A percentile compares a stretch with the other conserved stretches of the same genome.
Evolutionary conservation across 805 yeast genomes (phyloP).

Genomic region (Debaryomyces prosopidis): DNA sequence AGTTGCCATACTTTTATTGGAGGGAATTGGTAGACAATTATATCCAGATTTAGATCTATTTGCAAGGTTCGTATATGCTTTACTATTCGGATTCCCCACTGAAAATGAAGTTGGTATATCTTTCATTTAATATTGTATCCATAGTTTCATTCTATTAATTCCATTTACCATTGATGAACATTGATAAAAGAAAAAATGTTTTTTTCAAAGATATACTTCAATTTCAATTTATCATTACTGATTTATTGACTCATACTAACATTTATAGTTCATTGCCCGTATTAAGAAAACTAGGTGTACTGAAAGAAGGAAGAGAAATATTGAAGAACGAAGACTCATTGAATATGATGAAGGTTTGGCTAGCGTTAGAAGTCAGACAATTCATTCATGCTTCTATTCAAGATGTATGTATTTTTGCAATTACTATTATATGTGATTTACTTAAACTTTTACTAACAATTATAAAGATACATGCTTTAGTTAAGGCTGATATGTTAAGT

Average conservation of each 20-base stretch:
- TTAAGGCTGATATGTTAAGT: slow-evolving; percentile 47
- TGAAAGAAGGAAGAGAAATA: slow-evolving; percentile 62
- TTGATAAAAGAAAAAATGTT: too few species aligned
- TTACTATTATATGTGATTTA: background rate
- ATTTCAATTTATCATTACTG: background rate
- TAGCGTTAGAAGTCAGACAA: slow-evolving; percentile 85
- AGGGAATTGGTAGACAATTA: slow-evolving; percentile 92
- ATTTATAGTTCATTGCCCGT: slow-evolving; percentile 72
- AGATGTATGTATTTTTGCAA: slow-evolving; percentile 52
- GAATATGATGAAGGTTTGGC: slow-evolving; percentile 88
- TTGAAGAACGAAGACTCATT: slow-evolving; percentile 58
- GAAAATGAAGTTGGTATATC: slow-evolving; percentile 21
- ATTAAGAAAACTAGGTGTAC: slow-evolving; percentile 73
- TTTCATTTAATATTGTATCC: slow-evolving; percentile 5
- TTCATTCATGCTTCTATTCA: slow-evolving; percentile 80
- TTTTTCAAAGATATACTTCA: background rate
- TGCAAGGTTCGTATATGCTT: slow-evolving; percentile 83
- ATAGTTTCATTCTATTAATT: background rate
- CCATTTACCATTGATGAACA: too few species aligned
- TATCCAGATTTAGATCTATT: slow-evolving; percentile 92
- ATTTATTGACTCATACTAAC: slow-evolving; percentile 18
- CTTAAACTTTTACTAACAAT: slow-evolving; percentile 18
- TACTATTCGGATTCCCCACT: slow-evolving; percentile 42
- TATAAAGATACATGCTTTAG: slow-evolving; percentile 40
- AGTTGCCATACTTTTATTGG: slow-evolving; percentile 87